These are phyloP conservation scores for Torulaspora microellipsoides DNA, from an alignment of 805 yeast genomes.

Conservation along the genomic window DNA sequence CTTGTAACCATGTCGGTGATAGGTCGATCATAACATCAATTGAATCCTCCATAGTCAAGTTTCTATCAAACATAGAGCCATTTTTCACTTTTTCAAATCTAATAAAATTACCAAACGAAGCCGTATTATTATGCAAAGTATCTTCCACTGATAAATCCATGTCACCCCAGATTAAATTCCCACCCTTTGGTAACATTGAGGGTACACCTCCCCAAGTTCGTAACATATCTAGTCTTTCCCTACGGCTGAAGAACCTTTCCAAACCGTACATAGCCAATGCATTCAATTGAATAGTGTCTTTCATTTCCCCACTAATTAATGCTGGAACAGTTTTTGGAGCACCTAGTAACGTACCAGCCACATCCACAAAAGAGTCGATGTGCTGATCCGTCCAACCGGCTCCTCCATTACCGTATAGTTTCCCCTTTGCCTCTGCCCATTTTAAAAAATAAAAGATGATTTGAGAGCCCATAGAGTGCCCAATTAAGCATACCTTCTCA, in stretches of 20 bases:
- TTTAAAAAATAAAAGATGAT: constrained; percentile 82
- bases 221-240: constrained; percentile 81
- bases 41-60: constrained; percentile 62
- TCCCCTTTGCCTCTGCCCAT: constrained; percentile 93
- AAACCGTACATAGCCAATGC: constrained; percentile 90
- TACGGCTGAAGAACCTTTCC: constrained; percentile 86
- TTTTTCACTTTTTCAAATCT: constrained; percentile 40
- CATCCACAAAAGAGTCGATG: constrained; percentile 75
- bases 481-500: constrained; percentile 67
- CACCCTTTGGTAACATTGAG: constrained; percentile 96
- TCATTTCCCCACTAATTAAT: constrained; percentile 95
- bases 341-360: constrained; percentile 86
- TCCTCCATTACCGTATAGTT: constrained; percentile 87
- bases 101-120: constrained; percentile 65
- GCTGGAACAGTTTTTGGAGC: constrained; percentile 95
- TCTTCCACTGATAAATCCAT: constrained; percentile 70
- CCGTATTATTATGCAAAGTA: constrained; percentile 24
- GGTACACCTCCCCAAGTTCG: constrained; percentile 89
- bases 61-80: constrained; percentile 27
- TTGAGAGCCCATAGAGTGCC: constrained; percentile 98
- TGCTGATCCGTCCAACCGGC: constrained; percentile 79
- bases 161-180: constrained; percentile 84
- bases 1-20: constrained; percentile 73
- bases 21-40: constrained; percentile 59
- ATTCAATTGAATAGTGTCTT: constrained; percentile 91